phyloP scores from a whole-genome alignment of 2,329 filamentous ascomycete genomes.

The Periconia sp. region DNA sequence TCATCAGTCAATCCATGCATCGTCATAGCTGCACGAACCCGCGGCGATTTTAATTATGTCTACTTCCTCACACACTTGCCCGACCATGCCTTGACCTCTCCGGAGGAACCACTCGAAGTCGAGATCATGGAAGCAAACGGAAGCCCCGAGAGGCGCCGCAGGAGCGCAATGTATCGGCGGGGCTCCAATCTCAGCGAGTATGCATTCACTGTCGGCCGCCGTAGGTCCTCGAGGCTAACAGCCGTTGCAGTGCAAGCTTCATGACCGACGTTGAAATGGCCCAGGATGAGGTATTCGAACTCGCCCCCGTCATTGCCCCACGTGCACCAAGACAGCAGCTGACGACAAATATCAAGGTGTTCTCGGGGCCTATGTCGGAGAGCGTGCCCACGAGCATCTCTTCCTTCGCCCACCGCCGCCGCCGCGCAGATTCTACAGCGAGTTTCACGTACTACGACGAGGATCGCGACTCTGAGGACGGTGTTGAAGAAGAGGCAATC shows the following conservation, averaged over 20 bases:
- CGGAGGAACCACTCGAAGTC: conserved; percentile 5
- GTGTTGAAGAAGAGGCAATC: conserved; percentile 40
- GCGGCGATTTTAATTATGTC: too few species aligned
- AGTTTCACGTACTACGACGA: conserved; percentile 88
- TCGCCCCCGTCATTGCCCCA: conserved; percentile 29
- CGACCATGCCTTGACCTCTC: conserved; percentile 23
- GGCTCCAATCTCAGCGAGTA: conserved; percentile 67
- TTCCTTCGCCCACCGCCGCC: conserved; percentile 84
- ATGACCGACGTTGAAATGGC: conserved; percentile 99
- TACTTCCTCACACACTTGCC: too few species aligned
- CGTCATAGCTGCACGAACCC: too few species aligned
- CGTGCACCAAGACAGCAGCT: conserved; percentile 38
- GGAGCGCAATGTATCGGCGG: conserved; percentile 64
- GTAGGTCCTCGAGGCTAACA: conserved; percentile 25
- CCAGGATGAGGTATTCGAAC: conserved; percentile 77
- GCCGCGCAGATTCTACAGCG: conserved; percentile 79
- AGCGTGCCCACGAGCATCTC: conserved; percentile 93
- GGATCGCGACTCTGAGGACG: conserved; percentile 63
- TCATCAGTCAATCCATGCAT: too few species aligned
- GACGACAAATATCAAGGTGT: conserved; percentile 63
- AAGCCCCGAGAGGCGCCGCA: conserved; percentile 41
- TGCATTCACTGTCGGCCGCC: conserved; percentile 13
- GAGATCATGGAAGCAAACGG: conserved; percentile 37
- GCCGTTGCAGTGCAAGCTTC: conserved; percentile 66
- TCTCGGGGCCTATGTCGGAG: conserved; percentile 90